These are phyloP conservation scores for Cyclotella cryptica DNA, from an alignment of 108 stramenopile genomes.

Conservation along the genomic window DNA sequence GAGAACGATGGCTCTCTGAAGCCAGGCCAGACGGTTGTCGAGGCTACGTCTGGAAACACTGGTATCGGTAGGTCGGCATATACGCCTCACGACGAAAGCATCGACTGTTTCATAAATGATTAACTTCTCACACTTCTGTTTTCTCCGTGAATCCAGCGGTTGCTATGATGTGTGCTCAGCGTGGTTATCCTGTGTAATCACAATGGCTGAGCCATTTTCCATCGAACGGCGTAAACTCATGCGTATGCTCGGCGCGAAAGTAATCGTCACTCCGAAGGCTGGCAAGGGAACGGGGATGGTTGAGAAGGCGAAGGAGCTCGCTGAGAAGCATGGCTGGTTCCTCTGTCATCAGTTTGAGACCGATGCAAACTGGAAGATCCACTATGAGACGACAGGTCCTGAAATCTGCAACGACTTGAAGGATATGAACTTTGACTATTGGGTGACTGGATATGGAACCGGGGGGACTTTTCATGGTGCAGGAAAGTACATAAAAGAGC, in stretches of 20 bases:
- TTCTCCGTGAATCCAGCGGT: conserved; percentile 30
- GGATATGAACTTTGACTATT: conserved; percentile 61
- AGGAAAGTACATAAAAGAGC: conserved; percentile 62
- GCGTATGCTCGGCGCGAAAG: conserved; percentile 74
- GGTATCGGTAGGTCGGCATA: conserved; percentile 78
- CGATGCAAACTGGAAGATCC: conserved; percentile 78
- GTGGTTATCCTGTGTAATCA: conserved; percentile 82
- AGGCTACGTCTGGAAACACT: conserved; percentile 96
- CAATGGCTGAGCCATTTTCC: conserved; percentile 77
- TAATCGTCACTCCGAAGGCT: conserved; percentile 67
- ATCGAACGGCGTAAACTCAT: conserved; percentile 77
- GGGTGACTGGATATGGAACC: conserved; percentile 69
- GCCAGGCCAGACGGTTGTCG: conserved; percentile 92
- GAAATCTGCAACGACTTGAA: conserved; percentile 73
- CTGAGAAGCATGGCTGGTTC: conserved; percentile 72
- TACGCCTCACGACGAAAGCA: too few relatives aligned
- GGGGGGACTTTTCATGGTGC: conserved; percentile 78
- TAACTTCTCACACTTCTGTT: not conserved
- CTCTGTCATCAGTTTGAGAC: conserved; percentile 81
- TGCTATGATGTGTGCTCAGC: conserved; percentile 62
- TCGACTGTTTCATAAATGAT: conserved; percentile 12
- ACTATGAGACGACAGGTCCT: conserved; percentile 78
- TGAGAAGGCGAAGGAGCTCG: conserved; percentile 71
- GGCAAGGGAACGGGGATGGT: conserved; percentile 81
- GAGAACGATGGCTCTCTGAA: conserved; percentile 80